Percentiles rank a stretch among this genome's conserved stretches.
Conservation (phyloP, 2,329 filamentous ascomycete species). For the Colletotrichum liriopes region DNA sequence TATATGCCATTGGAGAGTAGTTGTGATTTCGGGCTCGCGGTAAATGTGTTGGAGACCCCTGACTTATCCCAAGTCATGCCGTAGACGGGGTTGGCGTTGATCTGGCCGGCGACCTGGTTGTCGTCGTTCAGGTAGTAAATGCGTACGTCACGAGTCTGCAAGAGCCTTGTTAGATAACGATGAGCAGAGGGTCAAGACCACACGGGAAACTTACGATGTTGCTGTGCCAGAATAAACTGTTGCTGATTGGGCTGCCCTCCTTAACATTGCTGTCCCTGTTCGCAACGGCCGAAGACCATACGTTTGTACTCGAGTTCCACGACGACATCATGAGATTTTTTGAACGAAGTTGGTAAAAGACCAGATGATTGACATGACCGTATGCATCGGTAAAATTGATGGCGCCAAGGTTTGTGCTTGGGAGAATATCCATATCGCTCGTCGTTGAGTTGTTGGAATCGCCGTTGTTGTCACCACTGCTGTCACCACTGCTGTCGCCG, state of each 20-base stretch:
- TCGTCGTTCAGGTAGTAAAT: conserved; percentile 37
- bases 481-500: not conserved
- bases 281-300: conserved; percentile 24
- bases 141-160: conserved; percentile 32
- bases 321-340: conserved; percentile 31
- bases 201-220: not conserved
- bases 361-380: conserved; percentile 33
- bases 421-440: conserved; percentile 16
- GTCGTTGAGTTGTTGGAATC: conserved; percentile 18
- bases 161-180: not conserved
- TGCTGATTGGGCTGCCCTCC: conserved; percentile 39
- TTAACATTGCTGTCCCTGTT: conserved; percentile 30
- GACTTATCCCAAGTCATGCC: conserved; percentile 34
- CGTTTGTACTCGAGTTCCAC: conserved; percentile 36
- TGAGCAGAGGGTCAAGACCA: too few species aligned
- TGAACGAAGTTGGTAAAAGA: conserved; percentile 35
- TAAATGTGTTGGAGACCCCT: conserved; percentile 32
- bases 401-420: conserved; percentile 26
- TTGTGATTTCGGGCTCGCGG: conserved; percentile 19
- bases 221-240: conserved; percentile 40
- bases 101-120: conserved; percentile 35
- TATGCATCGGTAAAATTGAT: conserved; percentile 42
- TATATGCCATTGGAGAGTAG: conserved; percentile 39
- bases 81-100: conserved; percentile 26
- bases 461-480: conserved; percentile 1